Percentiles rank a stretch among this genome's conserved stretches.
Conservation (phyloP, 495 filamentous ascomycete genomes). For the Penicillium dipodomyicola region DNA sequence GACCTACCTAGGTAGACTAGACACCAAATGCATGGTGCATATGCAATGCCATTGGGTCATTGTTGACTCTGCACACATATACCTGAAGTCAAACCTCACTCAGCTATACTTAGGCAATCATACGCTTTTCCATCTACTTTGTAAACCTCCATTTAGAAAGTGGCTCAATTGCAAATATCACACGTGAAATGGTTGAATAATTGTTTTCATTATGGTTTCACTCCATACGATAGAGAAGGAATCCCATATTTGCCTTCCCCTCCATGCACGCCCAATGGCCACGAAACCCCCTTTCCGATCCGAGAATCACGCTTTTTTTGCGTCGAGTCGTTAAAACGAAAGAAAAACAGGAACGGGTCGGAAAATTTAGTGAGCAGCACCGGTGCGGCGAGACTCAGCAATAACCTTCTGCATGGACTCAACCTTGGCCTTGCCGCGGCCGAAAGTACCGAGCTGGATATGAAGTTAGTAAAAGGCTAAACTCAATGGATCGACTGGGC, state of each 20-base stretch:
- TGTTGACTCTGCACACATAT: neutral
- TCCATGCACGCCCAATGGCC: slow-evolving; percentile 29
- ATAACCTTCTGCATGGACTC: slow-evolving; percentile 97
- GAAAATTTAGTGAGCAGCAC: slow-evolving; percentile 63
- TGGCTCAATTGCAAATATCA: slow-evolving; percentile 9
- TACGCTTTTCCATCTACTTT: neutral
- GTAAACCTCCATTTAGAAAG: neutral
- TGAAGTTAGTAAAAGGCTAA: slow-evolving; percentile 20
- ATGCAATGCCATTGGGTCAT: neutral
- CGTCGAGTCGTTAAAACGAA: slow-evolving; percentile 33
- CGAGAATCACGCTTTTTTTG: slow-evolving; percentile 29
- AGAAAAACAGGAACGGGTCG: slow-evolving; percentile 37
- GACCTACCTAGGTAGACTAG: neutral
- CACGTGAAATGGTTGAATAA: slow-evolving; percentile 22
- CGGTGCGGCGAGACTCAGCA: slow-evolving; percentile 80
- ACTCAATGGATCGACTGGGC: neutral
- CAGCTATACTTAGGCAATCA: neutral
- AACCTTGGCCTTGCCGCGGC: slow-evolving; percentile 97
- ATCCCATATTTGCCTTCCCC: slow-evolving; percentile 36
- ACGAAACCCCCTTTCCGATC: slow-evolving; percentile 31
- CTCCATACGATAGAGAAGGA: slow-evolving; percentile 26
- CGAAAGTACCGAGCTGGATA: slow-evolving; percentile 85
- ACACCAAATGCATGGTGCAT: neutral
- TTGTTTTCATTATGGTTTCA: slow-evolving; percentile 38
- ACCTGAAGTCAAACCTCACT: neutral